Conservation (phyloP, 257 asterid species). For the Buddleja alternifolia region DNA sequence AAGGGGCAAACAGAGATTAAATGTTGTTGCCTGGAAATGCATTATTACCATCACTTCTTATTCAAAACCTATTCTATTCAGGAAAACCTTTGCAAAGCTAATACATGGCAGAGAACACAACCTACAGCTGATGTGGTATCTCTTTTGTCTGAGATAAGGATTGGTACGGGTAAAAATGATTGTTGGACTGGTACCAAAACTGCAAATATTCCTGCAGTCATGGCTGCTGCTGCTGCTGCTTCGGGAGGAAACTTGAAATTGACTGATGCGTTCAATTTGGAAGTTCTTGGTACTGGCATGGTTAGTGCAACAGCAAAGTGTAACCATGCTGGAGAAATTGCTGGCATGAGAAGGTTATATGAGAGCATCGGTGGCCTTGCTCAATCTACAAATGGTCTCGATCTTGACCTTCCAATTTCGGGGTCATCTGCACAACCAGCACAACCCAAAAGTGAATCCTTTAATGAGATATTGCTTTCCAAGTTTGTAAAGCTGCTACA, state of each 20-base stretch:
- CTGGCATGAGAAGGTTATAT: slow-evolving; percentile 94
- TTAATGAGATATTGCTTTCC: slow-evolving; percentile 74
- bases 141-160: slow-evolving; percentile 92
- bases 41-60: slow-evolving; percentile 27
- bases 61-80: slow-evolving; percentile 36
- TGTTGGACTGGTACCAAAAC: slow-evolving; percentile 91
- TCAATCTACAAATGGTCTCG: slow-evolving; percentile 42
- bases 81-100: slow-evolving; percentile 95
- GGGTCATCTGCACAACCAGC: slow-evolving; percentile 52
- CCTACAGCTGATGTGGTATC: slow-evolving; percentile 96
- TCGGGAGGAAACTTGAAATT: slow-evolving; percentile 93
- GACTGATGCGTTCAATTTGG: slow-evolving; percentile 90
- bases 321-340: slow-evolving; percentile 99
- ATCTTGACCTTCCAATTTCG: slow-evolving; percentile 54
- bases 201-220: slow-evolving; percentile 85
- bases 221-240: slow-evolving; percentile 99
- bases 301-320: slow-evolving; percentile 95
- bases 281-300: slow-evolving; percentile 96
- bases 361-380: slow-evolving; percentile 84
- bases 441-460: slow-evolving; percentile 60
- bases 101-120: slow-evolving; percentile 91
- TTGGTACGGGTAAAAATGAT: slow-evolving; percentile 96
- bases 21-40: slow-evolving; percentile 21
- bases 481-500: slow-evolving; percentile 84
- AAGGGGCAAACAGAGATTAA: slow-evolving; percentile 13